A percentile compares a stretch with the other conserved stretches of the same genome.
Conservation (phyloP, 768 basidiomycete genomes). For the Daedalea quercina region DNA sequence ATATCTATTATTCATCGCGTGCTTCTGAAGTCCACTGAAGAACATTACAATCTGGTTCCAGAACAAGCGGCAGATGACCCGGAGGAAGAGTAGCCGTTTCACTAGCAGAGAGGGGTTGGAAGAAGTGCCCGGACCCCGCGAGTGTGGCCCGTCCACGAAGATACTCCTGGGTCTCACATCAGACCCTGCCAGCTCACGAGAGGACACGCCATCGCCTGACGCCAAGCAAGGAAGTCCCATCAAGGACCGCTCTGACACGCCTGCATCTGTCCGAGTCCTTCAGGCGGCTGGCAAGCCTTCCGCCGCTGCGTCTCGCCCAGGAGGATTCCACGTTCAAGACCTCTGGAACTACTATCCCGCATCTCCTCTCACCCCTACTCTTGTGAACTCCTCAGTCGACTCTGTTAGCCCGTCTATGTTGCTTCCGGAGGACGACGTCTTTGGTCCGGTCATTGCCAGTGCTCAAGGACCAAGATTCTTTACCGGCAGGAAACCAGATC, state of each 20-base stretch:
- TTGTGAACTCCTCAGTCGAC: neutral
- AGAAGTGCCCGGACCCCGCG: neutral
- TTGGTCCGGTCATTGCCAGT: neutral
- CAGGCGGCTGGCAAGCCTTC: neutral
- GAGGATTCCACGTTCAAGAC: slow-evolving; percentile 10
- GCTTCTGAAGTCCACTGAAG: slow-evolving; percentile 32
- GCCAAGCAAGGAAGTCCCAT: no score
- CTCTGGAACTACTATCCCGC: slow-evolving; percentile 25
- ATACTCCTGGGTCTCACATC: neutral
- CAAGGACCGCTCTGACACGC: slow-evolving; percentile 4
- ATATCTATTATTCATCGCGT: neutral
- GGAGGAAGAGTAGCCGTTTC: neutral
- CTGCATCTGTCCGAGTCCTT: neutral
- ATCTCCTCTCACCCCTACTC: slow-evolving; percentile 15
- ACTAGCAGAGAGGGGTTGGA: neutral
- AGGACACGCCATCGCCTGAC: no score
- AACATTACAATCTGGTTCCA: slow-evolving; percentile 70
- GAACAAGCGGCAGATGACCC: slow-evolving; percentile 58
- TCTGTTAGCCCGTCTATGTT: neutral
- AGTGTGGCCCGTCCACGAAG: neutral
- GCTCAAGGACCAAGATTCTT: neutral
- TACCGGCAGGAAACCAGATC: slow-evolving; percentile 22
- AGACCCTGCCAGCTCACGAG: no score
- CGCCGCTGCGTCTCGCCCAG: neutral
- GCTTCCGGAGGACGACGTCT: neutral